A percentile compares a stretch with the other conserved stretches of the same genome.
phyloP scores from a whole-genome alignment of 2,329 filamentous ascomycete species.

The Westerdykella aurantiaca region DNA sequence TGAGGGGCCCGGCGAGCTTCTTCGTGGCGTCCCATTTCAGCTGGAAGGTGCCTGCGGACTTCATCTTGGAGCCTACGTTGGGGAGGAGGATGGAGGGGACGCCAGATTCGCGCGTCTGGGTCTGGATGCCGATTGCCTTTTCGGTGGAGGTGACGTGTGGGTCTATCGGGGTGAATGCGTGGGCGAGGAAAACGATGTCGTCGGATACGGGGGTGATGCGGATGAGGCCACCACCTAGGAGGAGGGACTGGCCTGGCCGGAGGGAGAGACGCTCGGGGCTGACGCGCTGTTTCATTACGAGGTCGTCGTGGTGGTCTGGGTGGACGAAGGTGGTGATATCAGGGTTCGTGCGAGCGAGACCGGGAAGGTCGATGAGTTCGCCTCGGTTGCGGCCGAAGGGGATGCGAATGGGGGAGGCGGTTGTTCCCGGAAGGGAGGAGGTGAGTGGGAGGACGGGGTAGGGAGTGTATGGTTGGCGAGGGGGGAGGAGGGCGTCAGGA shows the following conservation, averaged over 20 bases:
- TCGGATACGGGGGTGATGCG: conserved; percentile 72
- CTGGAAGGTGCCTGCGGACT: conserved; percentile 63
- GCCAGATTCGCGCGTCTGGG: conserved; percentile 47
- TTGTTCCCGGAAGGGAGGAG: conserved; percentile 84
- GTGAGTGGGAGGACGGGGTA: conserved; percentile 84
- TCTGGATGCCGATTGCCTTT: conserved; percentile 72
- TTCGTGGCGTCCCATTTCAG: conserved; percentile 81
- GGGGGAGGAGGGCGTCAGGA: conserved; percentile 60
- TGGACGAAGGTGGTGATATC: conserved; percentile 65
- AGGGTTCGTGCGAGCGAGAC: conserved; percentile 61
- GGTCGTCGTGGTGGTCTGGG: conserved; percentile 56
- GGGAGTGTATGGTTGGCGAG: conserved; percentile 63
- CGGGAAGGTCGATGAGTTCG: conserved; percentile 89
- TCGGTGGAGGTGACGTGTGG: conserved; percentile 72
- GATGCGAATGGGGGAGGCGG: conserved; percentile 87
- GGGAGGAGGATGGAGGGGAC: conserved; percentile 56
- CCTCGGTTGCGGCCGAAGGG: conserved; percentile 82
- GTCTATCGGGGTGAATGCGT: conserved; percentile 75
- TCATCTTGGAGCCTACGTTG: conserved; percentile 31
- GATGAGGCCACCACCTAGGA: conserved; percentile 75
- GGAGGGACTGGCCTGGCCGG: conserved; percentile 69
- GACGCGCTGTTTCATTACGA: conserved; percentile 75
- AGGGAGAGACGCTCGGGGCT: conserved; percentile 67
- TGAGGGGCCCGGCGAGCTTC: conserved; percentile 67
- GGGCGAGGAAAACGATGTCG: conserved; percentile 65